phyloP scores from a whole-genome alignment of 768 basidiomycete genomes.

The Panaeolus papilionaceus region DNA sequence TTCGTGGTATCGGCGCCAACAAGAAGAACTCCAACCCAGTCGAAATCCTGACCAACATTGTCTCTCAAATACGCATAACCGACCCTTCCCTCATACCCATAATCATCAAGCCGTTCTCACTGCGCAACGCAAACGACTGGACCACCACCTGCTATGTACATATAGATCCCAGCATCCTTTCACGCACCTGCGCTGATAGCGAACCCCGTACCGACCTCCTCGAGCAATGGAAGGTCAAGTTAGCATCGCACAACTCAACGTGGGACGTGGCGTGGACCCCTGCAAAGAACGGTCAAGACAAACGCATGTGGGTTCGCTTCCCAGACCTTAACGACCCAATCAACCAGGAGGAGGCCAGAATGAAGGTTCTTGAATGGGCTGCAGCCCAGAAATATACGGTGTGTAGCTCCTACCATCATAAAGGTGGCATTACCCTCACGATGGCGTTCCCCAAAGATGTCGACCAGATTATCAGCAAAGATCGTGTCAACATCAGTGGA shows the following conservation, averaged over 20 bases:
- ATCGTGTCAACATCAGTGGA: background rate
- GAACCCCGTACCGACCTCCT: slow-evolving; percentile 18
- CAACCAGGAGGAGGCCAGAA: background rate
- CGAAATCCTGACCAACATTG: background rate
- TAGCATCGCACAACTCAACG: background rate
- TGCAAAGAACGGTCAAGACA: slow-evolving; percentile 11
- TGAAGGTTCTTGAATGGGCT: slow-evolving; percentile 8
- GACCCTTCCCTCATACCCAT: background rate
- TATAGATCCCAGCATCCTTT: background rate
- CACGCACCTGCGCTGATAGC: background rate
- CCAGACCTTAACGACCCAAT: background rate
- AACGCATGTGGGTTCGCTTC: slow-evolving; percentile 17
- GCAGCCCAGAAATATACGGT: background rate
- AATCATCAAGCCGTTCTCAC: slow-evolving; percentile 2
- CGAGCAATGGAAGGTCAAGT: background rate
- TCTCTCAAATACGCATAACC: background rate
- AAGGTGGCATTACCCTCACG: slow-evolving; percentile 11
- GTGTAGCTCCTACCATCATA: slow-evolving; percentile 2
- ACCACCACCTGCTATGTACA: slow-evolving; percentile 7
- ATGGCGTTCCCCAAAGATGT: slow-evolving; percentile 10
- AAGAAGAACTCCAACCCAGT: slow-evolving; percentile 14
- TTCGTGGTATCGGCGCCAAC: slow-evolving; percentile 5
- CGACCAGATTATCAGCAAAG: background rate
- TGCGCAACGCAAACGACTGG: slow-evolving; percentile 9
- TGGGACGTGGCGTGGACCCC: slow-evolving; percentile 19